Evolutionary conservation across 352 stramenopile genomes (phyloP).

Genomic region (Pythium guiyangense): DNA sequence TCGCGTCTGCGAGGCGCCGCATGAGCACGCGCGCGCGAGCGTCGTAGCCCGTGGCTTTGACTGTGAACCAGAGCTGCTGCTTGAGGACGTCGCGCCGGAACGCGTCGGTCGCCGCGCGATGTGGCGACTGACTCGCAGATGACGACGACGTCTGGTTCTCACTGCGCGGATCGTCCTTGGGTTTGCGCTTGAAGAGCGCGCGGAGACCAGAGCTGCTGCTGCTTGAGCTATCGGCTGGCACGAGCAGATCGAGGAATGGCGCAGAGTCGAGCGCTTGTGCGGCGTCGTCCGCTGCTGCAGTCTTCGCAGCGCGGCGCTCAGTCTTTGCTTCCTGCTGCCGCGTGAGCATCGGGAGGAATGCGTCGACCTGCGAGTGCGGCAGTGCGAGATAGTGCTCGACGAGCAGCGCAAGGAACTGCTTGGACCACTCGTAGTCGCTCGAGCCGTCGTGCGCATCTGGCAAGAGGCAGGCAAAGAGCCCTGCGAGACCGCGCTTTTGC

Average conservation of each 20-base stretch:
- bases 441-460: conserved; percentile 66
- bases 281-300: neutral
- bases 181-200: conserved; percentile 26
- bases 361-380: conserved; percentile 44
- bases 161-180: conserved; percentile 18
- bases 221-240: conserved; percentile 22
- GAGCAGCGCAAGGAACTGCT: conserved; percentile 56
- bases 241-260: conserved; percentile 58
- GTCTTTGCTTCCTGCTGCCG: conserved; percentile 14
- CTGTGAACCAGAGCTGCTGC: conserved; percentile 71
- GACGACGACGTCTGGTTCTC: conserved; percentile 4
- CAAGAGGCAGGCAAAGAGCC: conserved; percentile 64
- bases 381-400: conserved; percentile 61
- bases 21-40: conserved; percentile 55
- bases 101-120: conserved; percentile 17
- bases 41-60: conserved; percentile 77
- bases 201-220: conserved; percentile 15
- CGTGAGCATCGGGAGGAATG: conserved; percentile 69
- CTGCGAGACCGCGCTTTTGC: conserved; percentile 67
- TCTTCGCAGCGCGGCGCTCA: conserved; percentile 12
- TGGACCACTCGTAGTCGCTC: conserved; percentile 44
- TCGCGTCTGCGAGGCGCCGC: conserved; percentile 33
- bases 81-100: conserved; percentile 68
- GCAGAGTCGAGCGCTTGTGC: conserved; percentile 33
- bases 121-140: neutral